A percentile compares a stretch with the other conserved stretches of the same genome.
These are phyloP conservation scores for Aureobasidium subglaciale DNA, from an alignment of 2,329 filamentous ascomycete genomes.

Conservation along the genomic window DNA sequence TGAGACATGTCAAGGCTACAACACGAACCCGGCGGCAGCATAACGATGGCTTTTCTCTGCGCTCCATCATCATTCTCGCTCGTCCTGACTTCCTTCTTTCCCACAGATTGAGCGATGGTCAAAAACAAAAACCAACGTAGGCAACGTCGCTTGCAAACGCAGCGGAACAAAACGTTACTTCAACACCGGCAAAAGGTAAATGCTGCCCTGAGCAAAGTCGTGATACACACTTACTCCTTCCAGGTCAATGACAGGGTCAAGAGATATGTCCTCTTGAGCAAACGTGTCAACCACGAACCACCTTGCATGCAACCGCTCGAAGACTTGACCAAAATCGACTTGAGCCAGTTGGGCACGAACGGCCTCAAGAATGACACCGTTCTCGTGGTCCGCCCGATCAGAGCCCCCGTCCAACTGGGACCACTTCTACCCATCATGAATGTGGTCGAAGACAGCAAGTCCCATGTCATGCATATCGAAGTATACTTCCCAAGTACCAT, in stretches of 20 bases:
- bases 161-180: too few relatives aligned
- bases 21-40: too few relatives aligned
- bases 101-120: too few relatives aligned
- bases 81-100: too few relatives aligned
- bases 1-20: too few relatives aligned
- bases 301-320: neutral
- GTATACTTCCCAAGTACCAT: neutral
- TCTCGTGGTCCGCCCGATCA: neutral
- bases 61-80: too few relatives aligned
- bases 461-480: neutral
- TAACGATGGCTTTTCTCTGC: too few relatives aligned
- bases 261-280: neutral
- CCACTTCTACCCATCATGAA: neutral
- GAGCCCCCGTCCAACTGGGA: neutral
- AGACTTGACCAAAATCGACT: neutral
- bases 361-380: neutral
- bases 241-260: neutral
- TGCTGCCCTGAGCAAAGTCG: too few relatives aligned
- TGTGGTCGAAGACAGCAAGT: neutral
- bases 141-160: too few relatives aligned
- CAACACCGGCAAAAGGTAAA: too few relatives aligned
- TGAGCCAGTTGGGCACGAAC: neutral
- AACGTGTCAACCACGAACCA: neutral
- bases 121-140: too few relatives aligned
- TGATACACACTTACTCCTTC: neutral